These are phyloP conservation scores for Gaeumannomyces sp. DNA, from an alignment of 2,329 filamentous ascomycete genomes.

Conservation along the genomic window DNA sequence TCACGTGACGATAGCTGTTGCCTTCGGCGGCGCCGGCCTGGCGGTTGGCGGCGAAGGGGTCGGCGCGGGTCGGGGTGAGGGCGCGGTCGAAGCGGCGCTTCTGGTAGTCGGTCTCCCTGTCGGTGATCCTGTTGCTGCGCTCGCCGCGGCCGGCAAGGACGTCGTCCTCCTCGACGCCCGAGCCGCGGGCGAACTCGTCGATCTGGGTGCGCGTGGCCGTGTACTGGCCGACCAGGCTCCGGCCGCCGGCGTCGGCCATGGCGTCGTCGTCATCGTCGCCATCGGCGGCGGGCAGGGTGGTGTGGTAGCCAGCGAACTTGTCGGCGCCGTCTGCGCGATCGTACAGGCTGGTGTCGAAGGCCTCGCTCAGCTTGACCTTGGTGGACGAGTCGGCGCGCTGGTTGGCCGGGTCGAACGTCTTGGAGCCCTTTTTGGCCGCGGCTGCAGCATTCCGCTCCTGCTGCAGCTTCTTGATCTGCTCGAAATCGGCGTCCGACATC, in stretches of 20 bases:
- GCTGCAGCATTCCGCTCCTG: slow-evolving; percentile 83
- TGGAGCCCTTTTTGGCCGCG: slow-evolving; percentile 73
- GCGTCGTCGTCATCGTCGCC: slow-evolving; percentile 76
- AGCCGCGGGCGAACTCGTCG: slow-evolving; percentile 83
- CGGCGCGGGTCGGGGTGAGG: slow-evolving; percentile 77
- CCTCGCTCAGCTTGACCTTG: slow-evolving; percentile 87
- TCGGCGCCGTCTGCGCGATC: slow-evolving; percentile 64
- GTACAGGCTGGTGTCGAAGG: slow-evolving; percentile 84
- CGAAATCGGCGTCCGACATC: slow-evolving; percentile 78
- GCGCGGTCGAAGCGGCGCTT: slow-evolving; percentile 87
- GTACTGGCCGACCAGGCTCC: slow-evolving; percentile 87
- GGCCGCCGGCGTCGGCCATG: slow-evolving; percentile 65
- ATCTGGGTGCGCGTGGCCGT: slow-evolving; percentile 89
- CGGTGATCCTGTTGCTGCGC: slow-evolving; percentile 82
- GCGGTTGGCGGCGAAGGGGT: slow-evolving; percentile 74
- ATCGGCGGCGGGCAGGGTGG: slow-evolving; percentile 74
- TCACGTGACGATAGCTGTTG: slow-evolving; percentile 80
- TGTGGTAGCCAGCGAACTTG: slow-evolving; percentile 85
- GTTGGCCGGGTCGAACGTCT: slow-evolving; percentile 68
- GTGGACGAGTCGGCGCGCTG: slow-evolving; percentile 79
- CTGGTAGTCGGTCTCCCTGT: slow-evolving; percentile 96
- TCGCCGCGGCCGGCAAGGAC: slow-evolving; percentile 75
- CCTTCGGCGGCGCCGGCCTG: slow-evolving; percentile 65
- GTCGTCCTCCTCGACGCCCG: slow-evolving; percentile 86
- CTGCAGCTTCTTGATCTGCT: slow-evolving; percentile 80